Conservation (phyloP, 2,329 filamentous ascomycete species). For the Aspergillus sp. region DNA sequence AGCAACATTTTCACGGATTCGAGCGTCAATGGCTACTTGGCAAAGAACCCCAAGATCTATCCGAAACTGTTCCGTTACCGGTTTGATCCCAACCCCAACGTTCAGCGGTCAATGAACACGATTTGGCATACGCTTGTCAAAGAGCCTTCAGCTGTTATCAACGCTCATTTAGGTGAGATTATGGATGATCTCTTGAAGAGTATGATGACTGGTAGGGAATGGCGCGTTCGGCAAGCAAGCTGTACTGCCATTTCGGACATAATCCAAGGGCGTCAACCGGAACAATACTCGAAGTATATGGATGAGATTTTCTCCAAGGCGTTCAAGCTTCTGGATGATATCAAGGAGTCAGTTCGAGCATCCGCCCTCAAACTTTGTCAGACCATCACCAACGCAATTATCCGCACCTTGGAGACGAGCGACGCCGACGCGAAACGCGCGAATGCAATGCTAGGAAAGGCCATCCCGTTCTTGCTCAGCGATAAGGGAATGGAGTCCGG, state of each 20-base stretch:
- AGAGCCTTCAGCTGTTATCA: slow-evolving; percentile 68
- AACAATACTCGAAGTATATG: slow-evolving; percentile 76
- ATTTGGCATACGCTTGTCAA: slow-evolving; percentile 97
- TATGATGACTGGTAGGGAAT: slow-evolving; percentile 75
- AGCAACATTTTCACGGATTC: slow-evolving; percentile 88
- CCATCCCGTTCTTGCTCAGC: slow-evolving; percentile 84
- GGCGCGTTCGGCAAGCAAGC: slow-evolving; percentile 86
- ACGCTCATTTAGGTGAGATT: slow-evolving; percentile 79
- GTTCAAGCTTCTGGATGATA: slow-evolving; percentile 90
- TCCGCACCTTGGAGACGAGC: slow-evolving; percentile 76
- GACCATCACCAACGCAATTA: slow-evolving; percentile 74
- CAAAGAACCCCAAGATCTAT: slow-evolving; percentile 85
- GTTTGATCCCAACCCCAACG: slow-evolving; percentile 90
- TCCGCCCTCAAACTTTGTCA: slow-evolving; percentile 78
- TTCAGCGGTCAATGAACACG: slow-evolving; percentile 91
- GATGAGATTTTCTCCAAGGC: slow-evolving; percentile 76
- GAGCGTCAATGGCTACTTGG: slow-evolving; percentile 57
- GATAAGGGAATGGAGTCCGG: slow-evolving; percentile 82
- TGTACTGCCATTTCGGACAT: slow-evolving; percentile 85
- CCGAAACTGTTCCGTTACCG: slow-evolving; percentile 90
- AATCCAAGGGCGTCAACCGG: slow-evolving; percentile 69
- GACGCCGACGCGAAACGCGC: slow-evolving; percentile 58
- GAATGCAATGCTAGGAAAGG: slow-evolving; percentile 72
- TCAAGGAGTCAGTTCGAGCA: slow-evolving; percentile 80
- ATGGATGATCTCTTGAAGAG: slow-evolving; percentile 80